phyloP scores from a whole-genome alignment of 441 rosid species.

The Euphorbia celastroides region DNA sequence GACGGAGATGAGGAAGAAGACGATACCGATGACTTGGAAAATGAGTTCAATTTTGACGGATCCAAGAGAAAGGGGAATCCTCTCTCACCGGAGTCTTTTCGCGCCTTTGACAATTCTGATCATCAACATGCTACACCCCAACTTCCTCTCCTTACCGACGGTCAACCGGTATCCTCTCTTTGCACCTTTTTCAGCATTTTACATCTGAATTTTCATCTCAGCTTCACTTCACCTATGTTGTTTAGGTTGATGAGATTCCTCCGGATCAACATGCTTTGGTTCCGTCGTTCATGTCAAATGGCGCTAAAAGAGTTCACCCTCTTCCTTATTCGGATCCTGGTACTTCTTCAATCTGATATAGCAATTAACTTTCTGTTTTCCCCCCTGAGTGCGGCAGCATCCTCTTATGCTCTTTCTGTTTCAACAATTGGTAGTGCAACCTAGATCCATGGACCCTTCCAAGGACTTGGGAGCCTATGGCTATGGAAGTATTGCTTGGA shows the following conservation, averaged over 20 bases:
- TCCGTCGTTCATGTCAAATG: conserved; percentile 29
- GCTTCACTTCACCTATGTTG: neutral
- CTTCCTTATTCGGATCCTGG: conserved; percentile 28
- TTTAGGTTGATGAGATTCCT: conserved; percentile 34
- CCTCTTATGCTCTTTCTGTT: neutral
- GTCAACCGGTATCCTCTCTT: conserved; percentile 28
- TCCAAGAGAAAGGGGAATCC: conserved; percentile 4
- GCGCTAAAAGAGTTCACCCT: conserved; percentile 30
- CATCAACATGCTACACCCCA: conserved; percentile 8
- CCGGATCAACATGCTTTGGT: conserved; percentile 44
- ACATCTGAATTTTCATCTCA: neutral
- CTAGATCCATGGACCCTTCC: conserved; percentile 58
- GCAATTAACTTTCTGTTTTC: neutral
- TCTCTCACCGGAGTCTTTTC: neutral
- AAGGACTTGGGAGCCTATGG: conserved; percentile 72
- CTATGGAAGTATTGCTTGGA: conserved; percentile 77
- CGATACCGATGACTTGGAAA: conserved; percentile 47
- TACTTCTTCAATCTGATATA: neutral
- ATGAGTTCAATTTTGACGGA: conserved; percentile 40
- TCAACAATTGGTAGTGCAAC: conserved; percentile 33
- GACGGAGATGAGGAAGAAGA: conserved; percentile 57
- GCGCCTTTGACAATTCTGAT: neutral
- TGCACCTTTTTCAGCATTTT: too few species aligned
- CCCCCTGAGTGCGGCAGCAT: neutral
- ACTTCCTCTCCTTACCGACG: conserved; percentile 35